Evolutionary conservation across 108 stramenopile genomes (phyloP).

Genomic region (Fragilaria crotonensis): DNA sequence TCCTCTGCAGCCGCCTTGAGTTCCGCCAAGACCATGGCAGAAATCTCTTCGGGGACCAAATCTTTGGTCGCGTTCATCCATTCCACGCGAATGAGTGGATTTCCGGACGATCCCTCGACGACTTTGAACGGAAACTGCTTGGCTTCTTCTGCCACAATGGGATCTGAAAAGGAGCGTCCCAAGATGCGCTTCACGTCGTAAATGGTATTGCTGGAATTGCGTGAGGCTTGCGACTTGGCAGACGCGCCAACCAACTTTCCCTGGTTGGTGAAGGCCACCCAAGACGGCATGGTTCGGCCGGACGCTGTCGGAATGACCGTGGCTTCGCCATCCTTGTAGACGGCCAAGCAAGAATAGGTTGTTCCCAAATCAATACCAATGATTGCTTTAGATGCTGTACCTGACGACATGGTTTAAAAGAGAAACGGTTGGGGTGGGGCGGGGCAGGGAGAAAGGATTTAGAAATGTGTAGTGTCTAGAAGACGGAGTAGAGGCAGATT

Average conservation of each 20-base stretch:
- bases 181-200: constrained; percentile 68
- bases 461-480: too few relatives aligned
- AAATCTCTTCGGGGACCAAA: constrained; percentile 55
- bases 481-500: too few relatives aligned
- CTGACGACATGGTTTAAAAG: too few relatives aligned
- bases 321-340: constrained; percentile 27
- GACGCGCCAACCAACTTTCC: constrained; percentile 49
- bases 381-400: constrained; percentile 67
- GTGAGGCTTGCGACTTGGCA: constrained; percentile 53
- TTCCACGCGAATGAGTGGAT: constrained; percentile 34
- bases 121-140: constrained; percentile 45
- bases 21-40: constrained; percentile 54
- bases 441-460: too few relatives aligned
- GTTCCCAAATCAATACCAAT: constrained; percentile 54
- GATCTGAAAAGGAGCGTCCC: constrained; percentile 44
- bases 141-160: constrained; percentile 40
- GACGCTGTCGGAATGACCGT: constrained; percentile 79
- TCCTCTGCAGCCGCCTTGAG: constrained; percentile 47
- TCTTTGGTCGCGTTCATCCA: constrained; percentile 41
- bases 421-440: too few relatives aligned
- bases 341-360: constrained; percentile 41
- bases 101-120: constrained; percentile 25
- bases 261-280: constrained; percentile 65
- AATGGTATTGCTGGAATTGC: constrained; percentile 49
- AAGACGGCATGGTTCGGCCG: constrained; percentile 83